Conservation (phyloP, 208 protist genomes). For the Angomonas ambiguus region DNA sequence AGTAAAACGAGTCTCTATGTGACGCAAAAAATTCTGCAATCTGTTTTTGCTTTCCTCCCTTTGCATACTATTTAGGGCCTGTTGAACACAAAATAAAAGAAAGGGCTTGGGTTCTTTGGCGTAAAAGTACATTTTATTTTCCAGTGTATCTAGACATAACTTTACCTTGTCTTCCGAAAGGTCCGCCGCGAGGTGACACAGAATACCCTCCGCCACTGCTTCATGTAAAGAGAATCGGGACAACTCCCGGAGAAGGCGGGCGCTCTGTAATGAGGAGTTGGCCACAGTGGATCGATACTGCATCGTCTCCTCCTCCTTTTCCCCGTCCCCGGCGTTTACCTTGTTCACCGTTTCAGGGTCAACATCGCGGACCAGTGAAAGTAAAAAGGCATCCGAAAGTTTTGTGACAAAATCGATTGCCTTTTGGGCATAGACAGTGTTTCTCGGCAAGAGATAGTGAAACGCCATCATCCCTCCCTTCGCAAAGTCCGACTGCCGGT, state of each 20-base stretch:
- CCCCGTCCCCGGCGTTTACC: slow-evolving; percentile 16
- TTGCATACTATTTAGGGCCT: slow-evolving; percentile 18
- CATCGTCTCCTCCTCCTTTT: neutral
- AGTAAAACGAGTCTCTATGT: slow-evolving; percentile 35
- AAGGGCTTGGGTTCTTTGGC: slow-evolving; percentile 65
- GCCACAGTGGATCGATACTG: slow-evolving; percentile 19
- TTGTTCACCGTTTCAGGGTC: slow-evolving; percentile 53
- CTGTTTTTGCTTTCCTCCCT: slow-evolving; percentile 9
- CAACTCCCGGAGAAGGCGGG: slow-evolving; percentile 73
- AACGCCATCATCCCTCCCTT: slow-evolving; percentile 60
- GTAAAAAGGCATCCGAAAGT: slow-evolving; percentile 67
- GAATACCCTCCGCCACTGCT: slow-evolving; percentile 55
- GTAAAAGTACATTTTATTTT: slow-evolving; percentile 86
- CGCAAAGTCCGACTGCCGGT: slow-evolving; percentile 52
- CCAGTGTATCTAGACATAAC: slow-evolving; percentile 59
- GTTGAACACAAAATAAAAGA: slow-evolving; percentile 35
- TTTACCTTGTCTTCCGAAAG: slow-evolving; percentile 22
- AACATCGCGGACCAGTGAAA: slow-evolving; percentile 77
- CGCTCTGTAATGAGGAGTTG: slow-evolving; percentile 66
- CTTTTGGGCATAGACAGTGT: slow-evolving; percentile 25
- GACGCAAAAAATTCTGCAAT: slow-evolving; percentile 36
- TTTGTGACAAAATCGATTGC: slow-evolving; percentile 58
- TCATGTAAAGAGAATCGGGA: slow-evolving; percentile 85
- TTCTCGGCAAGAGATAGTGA: slow-evolving; percentile 39
- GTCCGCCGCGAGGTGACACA: slow-evolving; percentile 51